Evolutionary conservation across 169 alveolate genomes (phyloP).

Genomic region (Plasmodium gonderi): DNA sequence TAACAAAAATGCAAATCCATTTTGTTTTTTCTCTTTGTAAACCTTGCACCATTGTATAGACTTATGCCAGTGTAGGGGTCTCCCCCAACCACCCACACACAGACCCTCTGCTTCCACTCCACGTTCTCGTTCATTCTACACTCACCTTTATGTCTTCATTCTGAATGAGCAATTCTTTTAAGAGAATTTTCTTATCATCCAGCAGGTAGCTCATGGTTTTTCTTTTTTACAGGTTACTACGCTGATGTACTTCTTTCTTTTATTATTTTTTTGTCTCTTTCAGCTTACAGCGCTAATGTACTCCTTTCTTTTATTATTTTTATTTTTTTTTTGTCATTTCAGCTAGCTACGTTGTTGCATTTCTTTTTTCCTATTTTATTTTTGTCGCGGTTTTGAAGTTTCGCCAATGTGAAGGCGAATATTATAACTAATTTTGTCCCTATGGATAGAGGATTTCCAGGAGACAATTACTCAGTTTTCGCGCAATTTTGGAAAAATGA

Average conservation of each 20-base stretch:
- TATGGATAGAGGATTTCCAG: no score
- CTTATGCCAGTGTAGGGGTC: no score
- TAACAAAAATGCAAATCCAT: no score
- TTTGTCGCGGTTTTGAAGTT: not conserved
- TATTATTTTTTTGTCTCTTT: not conserved
- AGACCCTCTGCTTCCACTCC: not conserved
- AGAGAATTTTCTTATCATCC: slow-evolving; percentile 47
- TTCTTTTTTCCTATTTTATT: no score
- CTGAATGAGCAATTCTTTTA: slow-evolving; percentile 16
- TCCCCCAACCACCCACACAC: not conserved
- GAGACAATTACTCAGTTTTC: not conserved
- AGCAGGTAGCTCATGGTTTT: slow-evolving; percentile 51
- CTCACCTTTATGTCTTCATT: slow-evolving; percentile 56
- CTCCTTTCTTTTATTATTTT: no score
- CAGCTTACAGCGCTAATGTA: no score
- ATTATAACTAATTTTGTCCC: not conserved
- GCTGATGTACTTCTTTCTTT: not conserved
- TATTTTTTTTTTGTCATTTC: not conserved
- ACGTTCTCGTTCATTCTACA: not conserved
- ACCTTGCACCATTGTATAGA: no score
- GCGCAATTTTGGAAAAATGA: not conserved
- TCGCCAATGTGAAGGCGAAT: not conserved
- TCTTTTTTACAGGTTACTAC: not conserved
- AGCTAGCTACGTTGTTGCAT: no score
- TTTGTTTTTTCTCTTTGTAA: no score